These are phyloP conservation scores for Aspergillus pseudoglaucus DNA, from an alignment of 2,329 filamentous ascomycete species.

Conservation along the genomic window DNA sequence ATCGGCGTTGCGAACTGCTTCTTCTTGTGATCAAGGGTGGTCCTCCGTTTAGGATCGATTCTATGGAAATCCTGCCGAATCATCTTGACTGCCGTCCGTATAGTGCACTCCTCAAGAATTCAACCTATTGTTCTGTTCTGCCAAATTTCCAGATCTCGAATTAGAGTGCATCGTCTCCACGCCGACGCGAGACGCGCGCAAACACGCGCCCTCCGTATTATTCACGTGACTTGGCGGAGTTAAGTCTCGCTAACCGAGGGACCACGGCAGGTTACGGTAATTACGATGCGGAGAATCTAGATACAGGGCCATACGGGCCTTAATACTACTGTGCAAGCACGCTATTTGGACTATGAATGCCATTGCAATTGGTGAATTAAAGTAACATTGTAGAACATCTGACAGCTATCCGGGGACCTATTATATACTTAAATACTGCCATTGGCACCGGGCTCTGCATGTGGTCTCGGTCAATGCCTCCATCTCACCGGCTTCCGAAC, in stretches of 20 bases:
- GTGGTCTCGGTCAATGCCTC: not conserved
- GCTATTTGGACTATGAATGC: not conserved
- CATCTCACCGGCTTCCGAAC: constrained; percentile 30
- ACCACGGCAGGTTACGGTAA: not conserved
- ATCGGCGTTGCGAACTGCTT: constrained; percentile 74
- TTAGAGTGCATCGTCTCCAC: constrained; percentile 7
- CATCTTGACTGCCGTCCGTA: constrained; percentile 24
- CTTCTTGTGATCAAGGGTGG: constrained; percentile 71
- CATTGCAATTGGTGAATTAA: not conserved
- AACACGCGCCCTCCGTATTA: constrained; percentile 2
- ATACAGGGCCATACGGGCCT: not conserved
- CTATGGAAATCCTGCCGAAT: constrained; percentile 38
- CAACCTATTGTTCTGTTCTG: not conserved
- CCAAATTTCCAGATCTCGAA: not conserved
- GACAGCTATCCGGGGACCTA: not conserved
- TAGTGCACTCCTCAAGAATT: not conserved
- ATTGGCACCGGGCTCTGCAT: not conserved
- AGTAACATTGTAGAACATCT: not conserved
- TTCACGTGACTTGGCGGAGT: constrained; percentile 7
- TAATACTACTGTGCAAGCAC: not conserved
- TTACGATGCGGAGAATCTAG: constrained; percentile 6
- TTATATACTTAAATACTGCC: not conserved
- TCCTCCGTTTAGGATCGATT: constrained; percentile 64
- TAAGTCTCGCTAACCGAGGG: constrained; percentile 1
- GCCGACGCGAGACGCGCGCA: constrained; percentile 17